Base-by-base conservation (phyloP, 306 rosid genomes). In the Erythrophleum fordii region DNA sequence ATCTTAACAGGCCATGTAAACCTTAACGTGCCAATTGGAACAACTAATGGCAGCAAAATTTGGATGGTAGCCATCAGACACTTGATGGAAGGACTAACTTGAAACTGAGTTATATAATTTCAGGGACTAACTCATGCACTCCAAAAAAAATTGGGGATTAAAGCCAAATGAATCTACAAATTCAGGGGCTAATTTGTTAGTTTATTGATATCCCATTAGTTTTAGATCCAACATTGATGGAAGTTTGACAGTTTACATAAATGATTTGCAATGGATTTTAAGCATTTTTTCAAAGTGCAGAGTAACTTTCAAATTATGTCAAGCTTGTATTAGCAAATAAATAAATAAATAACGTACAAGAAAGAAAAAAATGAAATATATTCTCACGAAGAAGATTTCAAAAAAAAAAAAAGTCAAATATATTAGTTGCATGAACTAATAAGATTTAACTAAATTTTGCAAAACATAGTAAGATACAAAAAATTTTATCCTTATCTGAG, bases 381-480 rank as follows among this genome's bases (percentile, higher is more conserved):
- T 20, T 16, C 69, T 3, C 6, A 26, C 52, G 13, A 60, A 59
- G 53, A 49, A 37, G 7, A 69, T 75, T 67, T 26, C 29, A 35
- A 16, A 20, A 22, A 37, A 37, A 7, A 37, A 37, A 37, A 37
- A 37, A 37, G 6, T 37, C 6, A 37, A 6, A 37, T 37, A 37
- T 37, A 37, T 2, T 3, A 45, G 49, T 23, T 68, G 60, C 9
- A 7, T 22, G 11, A 11, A 56, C 58, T 52, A 52, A 52, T 5
- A 22, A 23, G 62, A 56, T 18, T 69, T 29, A 42, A 18, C 52
- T 73, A 56, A 59, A 48, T 8, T 49, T 7, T 64, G 62, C 46
- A 79, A 75, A 74, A 58, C 55, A 72, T 53, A 18, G 13, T 44
- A 42, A 42, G 17, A 65, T 44, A 74, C 69, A 46, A 56, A 67